A percentile compares a stretch with the other conserved stretches of the same genome.
These are phyloP conservation scores for Alternaria novae-zelandiae DNA, from an alignment of 2,329 filamentous ascomycete species.

Conservation along the genomic window DNA sequence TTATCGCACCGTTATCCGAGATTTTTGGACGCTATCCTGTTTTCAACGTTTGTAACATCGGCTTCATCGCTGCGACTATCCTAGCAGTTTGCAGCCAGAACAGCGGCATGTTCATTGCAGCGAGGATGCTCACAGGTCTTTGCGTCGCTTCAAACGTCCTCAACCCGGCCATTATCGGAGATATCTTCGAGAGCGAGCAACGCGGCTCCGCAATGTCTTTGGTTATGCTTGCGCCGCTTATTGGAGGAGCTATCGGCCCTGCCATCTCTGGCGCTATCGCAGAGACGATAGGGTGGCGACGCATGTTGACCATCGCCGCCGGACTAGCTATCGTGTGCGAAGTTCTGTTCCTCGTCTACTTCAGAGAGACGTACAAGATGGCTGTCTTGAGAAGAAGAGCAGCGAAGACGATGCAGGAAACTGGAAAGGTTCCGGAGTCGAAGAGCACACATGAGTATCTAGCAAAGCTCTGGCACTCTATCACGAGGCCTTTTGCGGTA, in stretches of 20 bases:
- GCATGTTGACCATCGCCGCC: conserved; percentile 59
- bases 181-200: conserved; percentile 65
- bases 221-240: conserved; percentile 63
- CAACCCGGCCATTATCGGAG: conserved; percentile 68
- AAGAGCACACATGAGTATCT: conserved; percentile 25
- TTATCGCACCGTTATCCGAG: conserved; percentile 45
- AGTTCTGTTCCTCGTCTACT: conserved; percentile 58
- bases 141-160: conserved; percentile 61
- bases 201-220: conserved; percentile 65
- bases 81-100: conserved; percentile 49
- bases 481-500: conserved; percentile 52
- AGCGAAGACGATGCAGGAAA: conserved; percentile 25
- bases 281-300: conserved; percentile 62
- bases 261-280: conserved; percentile 63
- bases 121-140: conserved; percentile 53
- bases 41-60: conserved; percentile 47
- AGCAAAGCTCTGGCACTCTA: conserved; percentile 44
- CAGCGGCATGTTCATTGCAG: conserved; percentile 49
- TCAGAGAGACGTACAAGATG: conserved; percentile 67
- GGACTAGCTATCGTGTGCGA: conserved; percentile 58
- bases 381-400: conserved; percentile 54
- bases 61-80: conserved; percentile 54
- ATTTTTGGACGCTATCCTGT: conserved; percentile 42
- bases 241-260: conserved; percentile 65
- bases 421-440: conserved; percentile 6